A percentile compares a stretch with the other conserved stretches of the same genome.
phyloP scores from a whole-genome alignment of 768 basidiomycete genomes.

The Tylopilus rubrobrunneus region DNA sequence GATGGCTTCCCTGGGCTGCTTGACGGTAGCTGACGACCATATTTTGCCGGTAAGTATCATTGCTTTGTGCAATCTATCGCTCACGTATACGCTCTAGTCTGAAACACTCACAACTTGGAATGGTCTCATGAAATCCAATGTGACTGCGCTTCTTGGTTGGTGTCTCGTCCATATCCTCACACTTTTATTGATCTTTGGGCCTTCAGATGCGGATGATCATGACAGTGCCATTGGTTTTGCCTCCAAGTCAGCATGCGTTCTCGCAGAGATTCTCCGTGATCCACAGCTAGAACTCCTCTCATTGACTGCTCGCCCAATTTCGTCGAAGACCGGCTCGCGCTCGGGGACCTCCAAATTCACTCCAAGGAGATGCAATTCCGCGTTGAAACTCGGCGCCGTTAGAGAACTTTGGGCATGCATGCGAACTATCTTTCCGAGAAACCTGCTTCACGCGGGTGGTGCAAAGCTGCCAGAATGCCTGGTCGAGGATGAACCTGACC shows the following conservation, averaged over 20 bases:
- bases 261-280: constrained; percentile 49
- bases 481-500: constrained; percentile 42
- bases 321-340: constrained; percentile 1
- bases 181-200: constrained; percentile 6
- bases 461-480: constrained; percentile 47
- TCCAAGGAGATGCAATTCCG: constrained; percentile 35
- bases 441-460: constrained; percentile 41
- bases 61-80: background rate
- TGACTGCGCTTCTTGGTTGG: constrained; percentile 51
- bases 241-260: constrained; percentile 37
- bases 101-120: constrained; percentile 57
- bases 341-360: constrained; percentile 4
- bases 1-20: constrained; percentile 39
- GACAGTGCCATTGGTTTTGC: constrained; percentile 38
- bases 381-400: constrained; percentile 54
- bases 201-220: constrained; percentile 42
- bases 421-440: constrained; percentile 39
- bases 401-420: constrained; percentile 55
- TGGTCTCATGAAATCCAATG: constrained; percentile 49
- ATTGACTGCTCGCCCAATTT: constrained; percentile 20
- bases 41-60: constrained; percentile 46
- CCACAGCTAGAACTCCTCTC: constrained; percentile 38
- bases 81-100: constrained; percentile 25
- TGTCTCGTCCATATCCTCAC: constrained; percentile 13
- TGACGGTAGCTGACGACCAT: constrained; percentile 44